A percentile compares a stretch with the other conserved stretches of the same genome.
Evolutionary conservation across 2,329 filamentous ascomycete genomes (phyloP).

Genomic region (Aspergillus sp.): DNA sequence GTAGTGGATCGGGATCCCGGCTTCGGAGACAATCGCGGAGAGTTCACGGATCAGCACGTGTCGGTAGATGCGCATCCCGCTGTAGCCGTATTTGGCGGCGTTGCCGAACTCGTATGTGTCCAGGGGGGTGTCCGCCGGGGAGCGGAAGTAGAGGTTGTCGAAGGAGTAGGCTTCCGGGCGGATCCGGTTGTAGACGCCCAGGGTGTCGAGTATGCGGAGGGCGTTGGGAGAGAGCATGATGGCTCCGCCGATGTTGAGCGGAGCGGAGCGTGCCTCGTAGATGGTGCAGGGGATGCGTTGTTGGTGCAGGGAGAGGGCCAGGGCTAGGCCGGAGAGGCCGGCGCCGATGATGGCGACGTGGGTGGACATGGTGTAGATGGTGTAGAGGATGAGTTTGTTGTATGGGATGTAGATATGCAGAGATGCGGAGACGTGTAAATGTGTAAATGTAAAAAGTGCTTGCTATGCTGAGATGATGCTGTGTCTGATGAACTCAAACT

Average conservation of each 20-base stretch:
- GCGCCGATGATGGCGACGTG: conserved; percentile 52
- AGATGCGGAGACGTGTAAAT: neutral
- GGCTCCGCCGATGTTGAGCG: conserved; percentile 55
- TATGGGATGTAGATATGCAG: neutral
- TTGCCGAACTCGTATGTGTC: conserved; percentile 53
- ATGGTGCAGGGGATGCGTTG: conserved; percentile 54
- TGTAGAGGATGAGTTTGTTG: neutral
- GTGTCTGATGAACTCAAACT: too few species aligned
- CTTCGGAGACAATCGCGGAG: conserved; percentile 38
- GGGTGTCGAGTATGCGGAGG: conserved; percentile 54
- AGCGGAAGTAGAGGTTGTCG: conserved; percentile 50
- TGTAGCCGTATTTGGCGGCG: conserved; percentile 53
- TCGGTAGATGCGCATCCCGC: conserved; percentile 58
- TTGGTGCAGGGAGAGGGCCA: conserved; percentile 58
- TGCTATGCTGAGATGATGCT: neutral
- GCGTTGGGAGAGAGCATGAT: conserved; percentile 64
- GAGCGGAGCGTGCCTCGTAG: conserved; percentile 53
- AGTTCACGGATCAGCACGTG: conserved; percentile 55
- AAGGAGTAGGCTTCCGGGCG: conserved; percentile 54
- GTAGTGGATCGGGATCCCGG: conserved; percentile 49
- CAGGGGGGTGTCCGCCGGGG: conserved; percentile 39
- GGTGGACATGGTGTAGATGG: neutral
- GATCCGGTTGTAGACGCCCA: conserved; percentile 54
- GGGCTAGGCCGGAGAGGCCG: conserved; percentile 54
- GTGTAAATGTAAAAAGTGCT: neutral